phyloP scores from a whole-genome alignment of 305 asterid species.

The Fraxinus albicans region DNA sequence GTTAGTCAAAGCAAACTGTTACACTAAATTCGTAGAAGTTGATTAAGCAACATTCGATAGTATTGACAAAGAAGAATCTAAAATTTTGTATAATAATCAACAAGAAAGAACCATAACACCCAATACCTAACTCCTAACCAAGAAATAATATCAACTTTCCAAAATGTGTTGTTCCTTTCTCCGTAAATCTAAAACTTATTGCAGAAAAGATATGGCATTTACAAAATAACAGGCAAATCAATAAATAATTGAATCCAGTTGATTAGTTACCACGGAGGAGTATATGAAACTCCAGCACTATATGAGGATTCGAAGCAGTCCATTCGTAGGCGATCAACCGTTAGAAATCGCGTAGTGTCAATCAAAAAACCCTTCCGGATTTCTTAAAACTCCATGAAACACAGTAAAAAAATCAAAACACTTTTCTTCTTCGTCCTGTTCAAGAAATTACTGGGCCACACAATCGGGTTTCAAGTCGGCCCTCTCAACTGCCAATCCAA shows the following conservation, averaged over 20 bases:
- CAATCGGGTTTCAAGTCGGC: not conserved
- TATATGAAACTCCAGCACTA: not conserved
- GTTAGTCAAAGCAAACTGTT: not conserved
- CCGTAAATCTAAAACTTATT: not conserved
- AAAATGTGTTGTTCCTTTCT: not conserved
- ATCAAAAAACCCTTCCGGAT: not conserved
- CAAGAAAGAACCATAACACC: not conserved
- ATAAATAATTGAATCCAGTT: not conserved
- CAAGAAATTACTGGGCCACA: not conserved
- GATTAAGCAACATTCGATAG: not conserved
- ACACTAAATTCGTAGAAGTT: not conserved
- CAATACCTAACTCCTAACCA: not conserved
- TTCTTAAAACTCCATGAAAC: not conserved
- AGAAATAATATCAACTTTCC: not conserved
- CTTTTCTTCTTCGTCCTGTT: not conserved
- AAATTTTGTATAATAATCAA: not conserved
- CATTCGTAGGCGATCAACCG: not conserved
- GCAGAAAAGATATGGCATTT: not conserved
- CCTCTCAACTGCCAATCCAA: not conserved
- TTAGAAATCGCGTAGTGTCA: not conserved
- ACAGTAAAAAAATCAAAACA: not conserved
- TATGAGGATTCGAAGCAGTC: not conserved
- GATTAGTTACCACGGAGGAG: not conserved
- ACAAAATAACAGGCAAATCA: not conserved
- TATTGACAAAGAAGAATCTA: not conserved